Evolutionary conservation across 768 basidiomycete species (phyloP), one percentile per base, ranked within the genome.

Genomic region (Dentipellis fragilis): DNA sequence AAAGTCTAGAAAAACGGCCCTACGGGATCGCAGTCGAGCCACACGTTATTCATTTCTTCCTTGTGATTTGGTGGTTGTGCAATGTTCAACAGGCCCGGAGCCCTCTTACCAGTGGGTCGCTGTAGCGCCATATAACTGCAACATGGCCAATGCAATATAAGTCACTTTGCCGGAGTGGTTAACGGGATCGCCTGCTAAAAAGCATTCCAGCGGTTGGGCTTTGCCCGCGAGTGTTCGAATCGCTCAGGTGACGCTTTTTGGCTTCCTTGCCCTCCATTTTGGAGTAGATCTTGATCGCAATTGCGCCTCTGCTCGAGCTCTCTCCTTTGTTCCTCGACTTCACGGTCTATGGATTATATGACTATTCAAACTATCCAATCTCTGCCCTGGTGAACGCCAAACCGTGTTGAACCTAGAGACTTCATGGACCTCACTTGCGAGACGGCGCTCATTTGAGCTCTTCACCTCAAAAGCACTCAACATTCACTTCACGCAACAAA

Each of bases 131-230:
- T 40, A 40, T 11, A 40, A 6, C 6, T 29, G 6, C 29, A 29
- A 29, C 29, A 29, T 29, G 29, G 29, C 6, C 3, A 6, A 29
- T 17, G 40, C 3, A 16, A 12, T 16, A 16, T 14, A 42, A 45
- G 81, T 84, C 81, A 84, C 87, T 88, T 89, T 89, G 87, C 87
- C 87, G 87, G 87, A 89, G 87, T 89, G 87, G 87, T 89, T 89
- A 89, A 88, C 72, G 72, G 72, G 72, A 70, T 72, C 70, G 72
- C 71, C 71, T 73, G 72, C 71, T 73, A 73, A 63, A 67, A 54
- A 42, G 39, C 56, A 54, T 57, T 48, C 55, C 51, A 67, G 68
- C 65, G 65, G 65, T 66, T 66, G 65, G 65, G 58, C 65, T 66
- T 65, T 65, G 64, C 58, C 65, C 65, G 64, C 65, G 65, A 62